Percentiles rank a stretch among this genome's conserved stretches.
phyloP scores from a whole-genome alignment of 192 early-diverging fungal genomes.

The Gamsiella multidivaricata region DNA sequence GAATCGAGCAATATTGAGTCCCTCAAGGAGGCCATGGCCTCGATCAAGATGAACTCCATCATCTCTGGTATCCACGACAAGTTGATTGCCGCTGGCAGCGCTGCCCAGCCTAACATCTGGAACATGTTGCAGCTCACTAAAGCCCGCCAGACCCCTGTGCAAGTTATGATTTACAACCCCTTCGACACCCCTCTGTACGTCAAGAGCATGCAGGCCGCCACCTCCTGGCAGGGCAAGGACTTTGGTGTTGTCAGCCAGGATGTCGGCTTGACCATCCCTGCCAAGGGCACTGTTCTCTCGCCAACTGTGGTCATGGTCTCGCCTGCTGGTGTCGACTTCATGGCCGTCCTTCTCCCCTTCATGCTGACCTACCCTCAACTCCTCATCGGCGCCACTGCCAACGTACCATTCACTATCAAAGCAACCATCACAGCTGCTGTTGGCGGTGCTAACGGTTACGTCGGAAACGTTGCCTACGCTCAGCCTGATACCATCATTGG shows the following conservation, averaged over 20 bases:
- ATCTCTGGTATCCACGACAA: conserved; percentile 60
- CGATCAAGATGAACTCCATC: conserved; percentile 47
- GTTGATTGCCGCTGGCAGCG: conserved; percentile 49
- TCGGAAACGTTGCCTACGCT: conserved; percentile 32
- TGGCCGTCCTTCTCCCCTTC: conserved; percentile 25
- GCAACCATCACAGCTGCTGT: conserved; percentile 23
- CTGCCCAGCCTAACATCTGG: conserved; percentile 26
- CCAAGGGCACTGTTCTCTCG: conserved; percentile 28
- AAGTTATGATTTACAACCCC: conserved; percentile 64
- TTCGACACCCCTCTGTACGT: conserved; percentile 62
- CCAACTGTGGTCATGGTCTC: conserved; percentile 27
- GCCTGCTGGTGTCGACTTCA: conserved; percentile 24
- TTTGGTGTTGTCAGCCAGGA: conserved; percentile 61
- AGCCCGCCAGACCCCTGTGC: conserved; percentile 34
- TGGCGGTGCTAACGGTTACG: conserved; percentile 31
- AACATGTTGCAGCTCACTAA: conserved; percentile 28
- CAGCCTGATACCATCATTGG: conserved; percentile 20
- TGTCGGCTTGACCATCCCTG: conserved; percentile 48
- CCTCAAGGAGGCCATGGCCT: conserved; percentile 55
- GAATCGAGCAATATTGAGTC: conserved; percentile 56
- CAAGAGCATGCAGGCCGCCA: conserved; percentile 54
- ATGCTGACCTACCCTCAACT: conserved; percentile 19
- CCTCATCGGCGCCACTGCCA: neutral
- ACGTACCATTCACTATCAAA: conserved; percentile 34
- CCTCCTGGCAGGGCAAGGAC: conserved; percentile 49